These are phyloP conservation scores for Beauveria australis DNA, from an alignment of 2,329 filamentous ascomycete genomes.

Conservation along the genomic window DNA sequence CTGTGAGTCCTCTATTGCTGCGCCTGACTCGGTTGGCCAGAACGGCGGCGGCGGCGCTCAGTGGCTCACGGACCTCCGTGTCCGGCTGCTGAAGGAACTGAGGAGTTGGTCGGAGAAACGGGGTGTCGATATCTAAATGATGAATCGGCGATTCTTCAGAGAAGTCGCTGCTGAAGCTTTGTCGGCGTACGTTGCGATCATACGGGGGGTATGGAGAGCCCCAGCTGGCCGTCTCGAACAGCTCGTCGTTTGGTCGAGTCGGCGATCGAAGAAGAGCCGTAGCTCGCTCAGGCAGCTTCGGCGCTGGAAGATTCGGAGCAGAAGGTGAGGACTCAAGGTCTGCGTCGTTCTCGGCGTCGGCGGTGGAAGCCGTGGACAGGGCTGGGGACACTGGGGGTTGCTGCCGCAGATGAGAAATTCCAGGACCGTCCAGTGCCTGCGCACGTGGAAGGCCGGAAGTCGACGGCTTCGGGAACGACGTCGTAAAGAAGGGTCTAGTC, in stretches of 20 bases:
- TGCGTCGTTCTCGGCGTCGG: conserved; percentile 41
- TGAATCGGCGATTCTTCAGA: conserved; percentile 55
- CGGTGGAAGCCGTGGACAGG: conserved; percentile 54
- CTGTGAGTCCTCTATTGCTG: conserved; percentile 57
- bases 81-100: conserved; percentile 30
- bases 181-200: conserved; percentile 41
- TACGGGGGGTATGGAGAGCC: conserved; percentile 78
- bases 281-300: conserved; percentile 48
- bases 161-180: conserved; percentile 49
- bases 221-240: conserved; percentile 71
- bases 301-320: conserved; percentile 50
- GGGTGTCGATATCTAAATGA: conserved; percentile 53
- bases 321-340: conserved; percentile 48
- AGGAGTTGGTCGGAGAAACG: conserved; percentile 51
- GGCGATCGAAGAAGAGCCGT: conserved; percentile 49
- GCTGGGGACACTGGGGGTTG: conserved; percentile 46
- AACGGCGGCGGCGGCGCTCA: conserved; percentile 52
- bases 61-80: conserved; percentile 27
- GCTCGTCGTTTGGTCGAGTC: conserved; percentile 27
- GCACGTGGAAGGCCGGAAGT: conserved; percentile 50
- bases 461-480: conserved; percentile 45
- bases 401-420: conserved; percentile 27
- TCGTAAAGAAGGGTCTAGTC: conserved; percentile 32
- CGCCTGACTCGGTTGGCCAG: conserved; percentile 55
- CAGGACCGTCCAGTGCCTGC: conserved; percentile 49